A percentile compares a stretch with the other conserved stretches of the same genome.
Conservation (phyloP, 495 filamentous ascomycete species). For the Daldinia loculata region DNA sequence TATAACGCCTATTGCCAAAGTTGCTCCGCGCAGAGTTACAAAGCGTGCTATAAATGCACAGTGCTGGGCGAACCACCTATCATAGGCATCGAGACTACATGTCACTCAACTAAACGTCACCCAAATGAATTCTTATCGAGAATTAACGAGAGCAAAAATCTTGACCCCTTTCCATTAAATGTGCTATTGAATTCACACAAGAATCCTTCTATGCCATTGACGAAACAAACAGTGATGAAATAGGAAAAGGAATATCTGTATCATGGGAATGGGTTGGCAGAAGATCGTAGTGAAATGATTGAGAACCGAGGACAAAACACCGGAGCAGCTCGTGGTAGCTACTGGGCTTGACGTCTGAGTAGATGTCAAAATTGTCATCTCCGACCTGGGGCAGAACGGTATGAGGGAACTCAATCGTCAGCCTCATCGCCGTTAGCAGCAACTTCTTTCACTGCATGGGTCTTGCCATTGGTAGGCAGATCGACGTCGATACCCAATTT, state of each 20-base stretch:
- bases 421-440: constrained; percentile 33
- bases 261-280: background rate
- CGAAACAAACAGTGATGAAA: constrained; percentile 19
- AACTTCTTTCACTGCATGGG: constrained; percentile 39
- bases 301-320: background rate
- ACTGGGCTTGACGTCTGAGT: background rate
- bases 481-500: constrained; percentile 51
- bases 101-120: background rate
- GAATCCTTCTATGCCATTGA: constrained; percentile 30
- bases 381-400: background rate
- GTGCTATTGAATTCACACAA: constrained; percentile 23
- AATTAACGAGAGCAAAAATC: constrained; percentile 27
- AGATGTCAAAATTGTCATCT: too few species aligned
- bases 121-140: constrained; percentile 18
- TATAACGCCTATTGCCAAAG: background rate
- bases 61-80: background rate
- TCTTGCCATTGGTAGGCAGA: constrained; percentile 48
- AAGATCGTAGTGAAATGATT: background rate
- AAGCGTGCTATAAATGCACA: background rate
- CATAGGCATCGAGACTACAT: background rate
- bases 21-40: background rate
- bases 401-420: constrained; percentile 22
- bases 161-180: constrained; percentile 22
- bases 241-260: constrained; percentile 8
- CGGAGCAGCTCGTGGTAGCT: background rate